Evolutionary conservation across 2,329 filamentous ascomycete genomes (phyloP).

Genomic region (Paramyrothecium roridum): DNA sequence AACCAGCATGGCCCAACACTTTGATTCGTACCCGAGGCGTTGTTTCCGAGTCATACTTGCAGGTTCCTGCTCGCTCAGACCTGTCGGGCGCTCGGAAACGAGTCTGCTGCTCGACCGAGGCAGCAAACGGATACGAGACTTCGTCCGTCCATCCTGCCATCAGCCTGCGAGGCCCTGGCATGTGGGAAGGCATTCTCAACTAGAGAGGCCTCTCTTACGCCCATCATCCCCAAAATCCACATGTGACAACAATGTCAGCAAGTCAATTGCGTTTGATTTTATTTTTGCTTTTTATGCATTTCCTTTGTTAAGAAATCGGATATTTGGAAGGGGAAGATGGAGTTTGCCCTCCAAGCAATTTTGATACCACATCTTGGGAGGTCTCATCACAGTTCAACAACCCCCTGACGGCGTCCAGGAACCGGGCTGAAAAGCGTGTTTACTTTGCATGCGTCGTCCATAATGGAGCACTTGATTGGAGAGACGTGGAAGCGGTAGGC

Average conservation of each 20-base stretch:
- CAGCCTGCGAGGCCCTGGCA: conserved; percentile 54
- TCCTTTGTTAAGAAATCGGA: conserved; percentile 25
- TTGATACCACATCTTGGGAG: not conserved
- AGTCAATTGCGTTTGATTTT: conserved; percentile 8
- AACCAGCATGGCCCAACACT: conserved; percentile 30
- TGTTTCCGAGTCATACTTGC: conserved; percentile 20
- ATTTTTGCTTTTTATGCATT: conserved; percentile 8
- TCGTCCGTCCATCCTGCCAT: conserved; percentile 46
- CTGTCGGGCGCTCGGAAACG: conserved; percentile 57
- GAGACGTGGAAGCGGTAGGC: conserved; percentile 1
- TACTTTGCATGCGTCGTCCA: not conserved
- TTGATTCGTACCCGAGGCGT: conserved; percentile 31
- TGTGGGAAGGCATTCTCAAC: conserved; percentile 65
- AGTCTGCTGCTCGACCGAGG: conserved; percentile 63
- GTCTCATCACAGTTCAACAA: conserved; percentile 5
- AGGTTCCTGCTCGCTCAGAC: conserved; percentile 37
- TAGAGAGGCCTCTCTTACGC: no score
- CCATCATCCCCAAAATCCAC: not conserved
- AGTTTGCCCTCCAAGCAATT: conserved; percentile 7
- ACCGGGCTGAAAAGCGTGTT: conserved; percentile 1
- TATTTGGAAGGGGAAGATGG: conserved; percentile 24
- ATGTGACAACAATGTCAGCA: conserved; percentile 20
- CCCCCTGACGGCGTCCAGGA: not conserved
- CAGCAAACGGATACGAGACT: conserved; percentile 43
- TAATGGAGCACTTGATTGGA: not conserved